Conservation (phyloP, 495 filamentous ascomycete genomes). For the Peziza echinospora region DNA sequence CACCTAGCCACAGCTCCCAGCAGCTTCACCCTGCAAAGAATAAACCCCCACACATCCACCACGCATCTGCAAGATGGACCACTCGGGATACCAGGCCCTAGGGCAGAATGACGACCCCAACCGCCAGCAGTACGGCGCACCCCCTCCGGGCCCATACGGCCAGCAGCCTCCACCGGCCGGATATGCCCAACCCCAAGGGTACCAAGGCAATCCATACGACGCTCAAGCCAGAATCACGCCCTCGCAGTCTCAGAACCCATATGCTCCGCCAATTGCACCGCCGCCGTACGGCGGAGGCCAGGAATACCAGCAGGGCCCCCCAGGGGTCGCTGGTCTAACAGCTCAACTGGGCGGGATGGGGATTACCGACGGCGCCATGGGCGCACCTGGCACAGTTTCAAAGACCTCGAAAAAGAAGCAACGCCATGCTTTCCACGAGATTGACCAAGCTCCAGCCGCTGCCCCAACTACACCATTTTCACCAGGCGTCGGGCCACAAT, state of each 20-base stretch:
- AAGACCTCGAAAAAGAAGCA: slow-evolving; percentile 66
- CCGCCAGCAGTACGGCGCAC: slow-evolving; percentile 34
- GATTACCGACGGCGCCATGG: slow-evolving; percentile 42
- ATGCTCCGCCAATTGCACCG: slow-evolving; percentile 15
- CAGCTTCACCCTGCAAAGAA: too few relatives aligned
- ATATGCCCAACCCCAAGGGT: slow-evolving; percentile 9
- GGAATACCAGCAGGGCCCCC: slow-evolving; percentile 15
- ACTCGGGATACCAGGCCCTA: slow-evolving; percentile 53
- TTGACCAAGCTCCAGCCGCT: slow-evolving; percentile 43
- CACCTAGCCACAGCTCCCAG: too few relatives aligned
- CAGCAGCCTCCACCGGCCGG: slow-evolving; percentile 20
- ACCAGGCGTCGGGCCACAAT: slow-evolving; percentile 32
- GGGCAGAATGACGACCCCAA: slow-evolving; percentile 25
- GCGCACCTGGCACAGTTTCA: slow-evolving; percentile 25
- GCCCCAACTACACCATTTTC: slow-evolving; percentile 48
- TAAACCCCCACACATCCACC: too few relatives aligned
- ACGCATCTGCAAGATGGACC: slow-evolving; percentile 69
- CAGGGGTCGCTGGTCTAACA: slow-evolving; percentile 38
- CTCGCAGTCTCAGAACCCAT: slow-evolving; percentile 17
- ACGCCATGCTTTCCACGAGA: slow-evolving; percentile 72
- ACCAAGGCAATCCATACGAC: slow-evolving; percentile 10
- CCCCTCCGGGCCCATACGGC: slow-evolving; percentile 36
- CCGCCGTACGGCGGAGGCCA: slow-evolving; percentile 22
- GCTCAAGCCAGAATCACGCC: slow-evolving; percentile 16
- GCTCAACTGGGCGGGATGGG: slow-evolving; percentile 75